Evolutionary conservation across 2,329 filamentous ascomycete genomes (phyloP).

Genomic region (Beauveria asiatica): DNA sequence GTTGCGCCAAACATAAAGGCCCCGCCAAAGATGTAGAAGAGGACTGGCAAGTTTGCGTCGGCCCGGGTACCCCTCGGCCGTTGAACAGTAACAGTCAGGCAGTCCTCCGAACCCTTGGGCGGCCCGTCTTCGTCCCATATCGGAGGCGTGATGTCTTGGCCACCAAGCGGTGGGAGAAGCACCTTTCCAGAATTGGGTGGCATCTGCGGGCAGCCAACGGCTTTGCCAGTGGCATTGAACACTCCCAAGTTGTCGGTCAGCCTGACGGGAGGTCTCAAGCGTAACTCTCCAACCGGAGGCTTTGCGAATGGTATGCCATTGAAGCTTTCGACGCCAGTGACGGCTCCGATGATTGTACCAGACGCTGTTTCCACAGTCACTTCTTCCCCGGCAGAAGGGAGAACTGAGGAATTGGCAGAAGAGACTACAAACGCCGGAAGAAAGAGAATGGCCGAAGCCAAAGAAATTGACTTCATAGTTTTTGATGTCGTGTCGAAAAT

Average conservation of each 20-base stretch:
- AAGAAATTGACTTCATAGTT: too few relatives aligned
- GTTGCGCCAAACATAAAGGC: constrained; percentile 32
- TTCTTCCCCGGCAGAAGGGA: neutral
- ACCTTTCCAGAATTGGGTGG: neutral
- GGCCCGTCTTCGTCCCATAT: neutral
- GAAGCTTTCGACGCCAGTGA: constrained; percentile 29
- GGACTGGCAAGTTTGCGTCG: constrained; percentile 40
- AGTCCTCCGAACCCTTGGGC: constrained; percentile 40
- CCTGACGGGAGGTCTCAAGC: constrained; percentile 51
- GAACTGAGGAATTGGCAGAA: neutral
- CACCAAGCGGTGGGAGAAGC: neutral
- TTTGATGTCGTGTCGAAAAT: too few relatives aligned
- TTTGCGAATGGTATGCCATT: constrained; percentile 57
- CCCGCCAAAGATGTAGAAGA: constrained; percentile 51
- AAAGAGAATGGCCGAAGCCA: neutral
- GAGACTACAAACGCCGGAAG: neutral
- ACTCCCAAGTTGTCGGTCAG: constrained; percentile 25
- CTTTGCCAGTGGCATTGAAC: constrained; percentile 36
- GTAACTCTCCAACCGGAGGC: constrained; percentile 46
- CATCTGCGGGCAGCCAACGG: constrained; percentile 52
- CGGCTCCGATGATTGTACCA: neutral
- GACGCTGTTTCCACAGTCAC: neutral
- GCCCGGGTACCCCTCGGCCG: constrained; percentile 35
- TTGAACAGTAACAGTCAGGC: constrained; percentile 39
- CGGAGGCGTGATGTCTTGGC: neutral